Evolutionary conservation across 805 yeast species (phyloP), one percentile per base, ranked within the genome.

Genomic region (Candida dajiaensis): DNA sequence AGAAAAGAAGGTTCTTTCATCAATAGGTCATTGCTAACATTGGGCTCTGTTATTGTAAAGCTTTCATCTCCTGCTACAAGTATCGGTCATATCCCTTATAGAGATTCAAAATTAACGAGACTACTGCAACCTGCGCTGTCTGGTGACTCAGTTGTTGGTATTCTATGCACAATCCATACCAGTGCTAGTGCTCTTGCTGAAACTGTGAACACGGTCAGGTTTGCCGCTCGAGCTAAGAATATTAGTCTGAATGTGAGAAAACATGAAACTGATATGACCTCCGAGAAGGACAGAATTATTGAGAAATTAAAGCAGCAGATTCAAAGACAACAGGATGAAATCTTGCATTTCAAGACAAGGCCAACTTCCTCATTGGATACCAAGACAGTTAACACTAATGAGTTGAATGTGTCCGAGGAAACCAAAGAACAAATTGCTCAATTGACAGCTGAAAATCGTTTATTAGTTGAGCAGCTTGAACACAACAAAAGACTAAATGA

Each of bases 1-100:
- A 71, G 97, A 46, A 88, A 89, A 64, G 99, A 92, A 68, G 99
- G 98, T 20, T 78, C 97, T 0, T 94, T 74, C 61, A 92, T 92
- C 62, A 92, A 92, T 69, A 89, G 89, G 62, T 90, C 97, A 0
- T 73, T 92, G 38, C 71, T 92, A 44, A 95, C 98, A 0, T 73
- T 92, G 43, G 89, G 97, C 6, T 87, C 96, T 1, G 97, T 92
- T n/a, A 89, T 92, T 48, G 80, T 95, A 22, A 83, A 88, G 55
- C 70, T 92, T 15, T 60, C 68, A 2, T 54, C 67, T 3, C 52
- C 69, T 1, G 54, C 66, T 33, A 42, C 62, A 40, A 64, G 68
- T 31, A 62, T 63, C 20, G 80, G 77, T 13, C 97, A 94, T 61
- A 78, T 94, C 31, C 97, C 97, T 0, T 92, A 88, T 66, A 72